These are phyloP conservation scores for Boletus insuetus DNA, from an alignment of 768 basidiomycete species.

Conservation along the genomic window DNA sequence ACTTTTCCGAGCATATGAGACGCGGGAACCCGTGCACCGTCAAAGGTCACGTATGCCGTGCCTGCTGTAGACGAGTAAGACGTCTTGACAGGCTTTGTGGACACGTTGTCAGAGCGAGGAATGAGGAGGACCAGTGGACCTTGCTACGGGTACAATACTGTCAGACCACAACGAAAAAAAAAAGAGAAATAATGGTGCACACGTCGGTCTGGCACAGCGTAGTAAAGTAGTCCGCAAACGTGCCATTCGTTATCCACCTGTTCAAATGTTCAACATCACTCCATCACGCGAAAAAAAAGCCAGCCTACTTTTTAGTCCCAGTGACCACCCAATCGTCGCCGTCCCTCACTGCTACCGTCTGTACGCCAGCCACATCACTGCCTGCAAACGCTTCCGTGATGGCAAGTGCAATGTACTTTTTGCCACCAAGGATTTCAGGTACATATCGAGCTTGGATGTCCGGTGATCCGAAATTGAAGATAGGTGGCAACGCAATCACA, in stretches of 20 bases:
- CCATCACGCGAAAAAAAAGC: not conserved
- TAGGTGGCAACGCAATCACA: conserved; percentile 87
- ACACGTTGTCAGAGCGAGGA: conserved; percentile 65
- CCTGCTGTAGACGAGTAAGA: conserved; percentile 91
- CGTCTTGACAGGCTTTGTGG: conserved; percentile 89
- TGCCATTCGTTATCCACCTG: conserved; percentile 90
- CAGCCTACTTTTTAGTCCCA: conserved; percentile 82
- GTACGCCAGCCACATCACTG: conserved; percentile 80
- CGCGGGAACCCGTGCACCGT: conserved; percentile 79
- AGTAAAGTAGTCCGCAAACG: conserved; percentile 82
- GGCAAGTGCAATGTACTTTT: conserved; percentile 85
- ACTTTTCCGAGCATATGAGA: conserved; percentile 86
- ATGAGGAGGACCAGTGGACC: conserved; percentile 79
- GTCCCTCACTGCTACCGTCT: conserved; percentile 81
- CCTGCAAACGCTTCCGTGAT: conserved; percentile 94
- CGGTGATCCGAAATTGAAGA: conserved; percentile 83
- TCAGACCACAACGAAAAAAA: conserved; percentile 2
- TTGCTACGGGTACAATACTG: conserved; percentile 35
- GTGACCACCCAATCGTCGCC: conserved; percentile 86
- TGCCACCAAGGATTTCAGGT: conserved; percentile 69
- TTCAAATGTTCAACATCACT: conserved; percentile 6
- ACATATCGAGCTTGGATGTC: conserved; percentile 70
- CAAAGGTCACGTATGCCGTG: conserved; percentile 82
- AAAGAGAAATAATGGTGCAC: conserved; percentile 10
- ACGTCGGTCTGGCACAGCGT: conserved; percentile 74